Conservation (phyloP, 1,284 basidiomycete species). For the Termitomyces sp. region DNA sequence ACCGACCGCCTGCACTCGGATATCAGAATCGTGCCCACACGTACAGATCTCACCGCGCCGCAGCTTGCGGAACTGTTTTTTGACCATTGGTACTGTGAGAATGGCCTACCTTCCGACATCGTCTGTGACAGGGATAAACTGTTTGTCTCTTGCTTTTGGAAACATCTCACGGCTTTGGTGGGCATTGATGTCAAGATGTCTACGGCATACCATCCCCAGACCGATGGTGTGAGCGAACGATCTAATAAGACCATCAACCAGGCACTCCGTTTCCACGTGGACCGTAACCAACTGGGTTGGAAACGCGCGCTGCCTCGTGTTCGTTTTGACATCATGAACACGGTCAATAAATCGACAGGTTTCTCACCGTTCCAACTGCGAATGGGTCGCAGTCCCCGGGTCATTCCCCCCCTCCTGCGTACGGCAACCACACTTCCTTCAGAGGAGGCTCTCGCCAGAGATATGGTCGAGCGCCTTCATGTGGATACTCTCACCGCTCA, state of each 20-base stretch:
- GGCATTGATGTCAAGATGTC: not conserved
- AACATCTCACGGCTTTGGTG: not conserved
- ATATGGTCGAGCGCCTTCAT: not conserved
- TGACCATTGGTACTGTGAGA: conserved; percentile 27
- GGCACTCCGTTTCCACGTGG: not conserved
- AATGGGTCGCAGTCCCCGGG: not conserved
- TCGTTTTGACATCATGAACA: not conserved
- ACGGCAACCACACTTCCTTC: not conserved
- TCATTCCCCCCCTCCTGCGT: not conserved
- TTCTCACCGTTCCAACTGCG: not conserved
- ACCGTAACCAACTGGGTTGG: conserved; percentile 2
- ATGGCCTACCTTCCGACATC: conserved; percentile 18
- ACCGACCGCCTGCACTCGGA: not conserved
- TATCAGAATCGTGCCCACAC: not conserved
- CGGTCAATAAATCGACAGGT: not conserved
- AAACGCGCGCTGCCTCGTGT: not conserved
- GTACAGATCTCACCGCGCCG: not conserved
- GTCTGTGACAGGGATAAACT: conserved; percentile 21
- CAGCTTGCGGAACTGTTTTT: conserved; percentile 20
- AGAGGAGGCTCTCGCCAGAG: not conserved
- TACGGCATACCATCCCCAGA: not conserved
- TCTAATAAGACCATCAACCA: conserved; percentile 4
- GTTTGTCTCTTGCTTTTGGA: conserved; percentile 16
- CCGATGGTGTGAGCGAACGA: not conserved
- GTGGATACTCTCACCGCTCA: not conserved